These are phyloP conservation scores for Pyrenula massariospora DNA, from an alignment of 495 filamentous ascomycete species.

Conservation along the genomic window DNA sequence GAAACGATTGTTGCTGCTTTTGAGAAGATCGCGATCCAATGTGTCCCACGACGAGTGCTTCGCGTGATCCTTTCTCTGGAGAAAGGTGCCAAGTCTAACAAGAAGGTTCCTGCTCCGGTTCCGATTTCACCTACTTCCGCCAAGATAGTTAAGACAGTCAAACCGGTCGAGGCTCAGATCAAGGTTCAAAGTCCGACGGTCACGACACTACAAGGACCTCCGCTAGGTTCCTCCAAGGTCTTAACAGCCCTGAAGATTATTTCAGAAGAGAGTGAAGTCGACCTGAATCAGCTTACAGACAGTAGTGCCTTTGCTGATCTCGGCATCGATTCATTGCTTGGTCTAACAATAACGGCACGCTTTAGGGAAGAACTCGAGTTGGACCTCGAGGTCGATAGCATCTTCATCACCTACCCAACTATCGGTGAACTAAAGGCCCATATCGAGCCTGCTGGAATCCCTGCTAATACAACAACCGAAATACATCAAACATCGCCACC, in stretches of 20 bases:
- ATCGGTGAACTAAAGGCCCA: slow-evolving; percentile 1
- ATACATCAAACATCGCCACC: not conserved
- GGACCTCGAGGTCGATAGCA: no score
- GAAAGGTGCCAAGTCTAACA: not conserved
- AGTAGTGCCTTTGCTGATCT: slow-evolving; percentile 41
- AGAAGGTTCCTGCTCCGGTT: slow-evolving; percentile 1
- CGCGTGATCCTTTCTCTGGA: slow-evolving; percentile 50
- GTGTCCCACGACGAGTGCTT: slow-evolving; percentile 52
- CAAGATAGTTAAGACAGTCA: not conserved
- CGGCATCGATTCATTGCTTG: slow-evolving; percentile 51
- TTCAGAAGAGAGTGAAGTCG: slow-evolving; percentile 7
- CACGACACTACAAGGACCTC: slow-evolving; percentile 10
- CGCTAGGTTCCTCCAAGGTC: no score
- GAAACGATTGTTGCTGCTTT: no score
- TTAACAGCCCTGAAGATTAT: slow-evolving; percentile 16
- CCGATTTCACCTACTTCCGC: not conserved
- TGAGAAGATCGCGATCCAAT: no score
- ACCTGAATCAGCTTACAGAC: slow-evolving; percentile 17
- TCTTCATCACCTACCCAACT: slow-evolving; percentile 1
- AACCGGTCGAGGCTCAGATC: not conserved
- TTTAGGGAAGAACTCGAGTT: slow-evolving; percentile 48
- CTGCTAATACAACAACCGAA: not conserved
- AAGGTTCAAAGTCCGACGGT: not conserved
- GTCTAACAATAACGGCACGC: slow-evolving; percentile 37
- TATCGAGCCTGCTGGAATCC: not conserved